Base-by-base conservation (phyloP, 176 grass and related monocot genomes). In the Aegilops bicornis region DNA sequence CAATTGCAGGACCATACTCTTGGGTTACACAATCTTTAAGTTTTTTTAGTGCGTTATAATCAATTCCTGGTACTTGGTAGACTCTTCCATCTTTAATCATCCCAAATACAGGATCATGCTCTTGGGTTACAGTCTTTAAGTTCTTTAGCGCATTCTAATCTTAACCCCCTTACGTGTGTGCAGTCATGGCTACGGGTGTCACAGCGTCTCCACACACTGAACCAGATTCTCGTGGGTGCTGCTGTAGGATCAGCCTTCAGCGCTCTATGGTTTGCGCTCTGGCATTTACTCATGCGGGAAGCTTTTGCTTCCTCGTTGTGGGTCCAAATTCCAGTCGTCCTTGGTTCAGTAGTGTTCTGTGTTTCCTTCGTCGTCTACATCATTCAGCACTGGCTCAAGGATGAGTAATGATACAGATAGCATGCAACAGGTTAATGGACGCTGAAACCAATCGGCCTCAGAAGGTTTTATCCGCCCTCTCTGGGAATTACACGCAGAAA, bases 121-220 rank as follows among this genome's bases (percentile, higher is more conserved):
- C 42, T 12, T 43, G 42, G 42, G 42, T 43, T 43, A 43, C 43
- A 4, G 43, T 47, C 43, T 45, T 45, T 47, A 47, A 47, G 43
- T 47, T 47, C 43, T 47, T 47, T 47, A 47, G 43, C 3, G 29
- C 77, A 48, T 62, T 76, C 33, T 80, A 84, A 92, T 62, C 25
- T 50, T 69, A 67, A 64, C 65, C 43, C 81, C 36, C 45, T 78
- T 63, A 77, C 25, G 15, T 86, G 75, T 78, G 15, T 86, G 75
- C 87, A 97, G 97, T 90, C 94, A 0, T 99, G 97, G 97, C 45
- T 99, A 68, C 87, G 97, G 39, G 89, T 99, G 15, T 94, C 97
- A 0, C 97, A 89, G 58, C 82, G 75, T 59, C 94, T 97, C 76
- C 97, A 99, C 79, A 96, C 97, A 10, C 39, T 64, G 36, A 96